phyloP scores from a whole-genome alignment of 768 basidiomycete genomes.

The Kwoniella europaea region DNA sequence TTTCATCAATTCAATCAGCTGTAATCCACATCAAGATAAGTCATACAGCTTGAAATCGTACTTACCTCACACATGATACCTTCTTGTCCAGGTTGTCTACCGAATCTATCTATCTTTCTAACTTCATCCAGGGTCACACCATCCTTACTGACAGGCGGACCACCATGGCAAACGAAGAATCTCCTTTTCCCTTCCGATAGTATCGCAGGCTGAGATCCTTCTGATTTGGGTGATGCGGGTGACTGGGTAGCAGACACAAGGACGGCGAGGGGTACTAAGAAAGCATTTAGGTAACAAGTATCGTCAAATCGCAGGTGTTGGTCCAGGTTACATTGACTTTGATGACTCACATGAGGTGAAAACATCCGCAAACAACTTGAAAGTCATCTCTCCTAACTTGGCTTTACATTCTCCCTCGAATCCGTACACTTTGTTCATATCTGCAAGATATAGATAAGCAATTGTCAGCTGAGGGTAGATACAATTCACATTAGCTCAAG shows the following conservation, averaged over 20 bases:
- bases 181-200: constrained; percentile 79
- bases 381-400: constrained; percentile 93
- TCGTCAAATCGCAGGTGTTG: too few species aligned
- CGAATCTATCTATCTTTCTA: constrained; percentile 81
- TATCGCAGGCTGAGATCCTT: constrained; percentile 65
- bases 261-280: constrained; percentile 83
- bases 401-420: constrained; percentile 83
- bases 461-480: neutral
- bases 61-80: constrained; percentile 85
- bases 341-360: constrained; percentile 78
- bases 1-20: neutral
- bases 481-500: neutral
- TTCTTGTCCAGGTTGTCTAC: constrained; percentile 88
- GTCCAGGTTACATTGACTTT: too few species aligned
- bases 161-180: constrained; percentile 95
- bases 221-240: constrained; percentile 61
- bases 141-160: constrained; percentile 86
- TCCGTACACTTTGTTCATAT: constrained; percentile 78
- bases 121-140: constrained; percentile 93
- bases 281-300: neutral
- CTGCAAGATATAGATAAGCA: constrained; percentile 50
- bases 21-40: neutral
- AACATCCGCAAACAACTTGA: constrained; percentile 93
- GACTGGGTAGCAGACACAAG: constrained; percentile 72
- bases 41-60: constrained; percentile 29